Percentiles rank a stretch among this genome's conserved stretches.
Conservation (phyloP, 1,284 basidiomycete species). For the Pascua guehoae region DNA sequence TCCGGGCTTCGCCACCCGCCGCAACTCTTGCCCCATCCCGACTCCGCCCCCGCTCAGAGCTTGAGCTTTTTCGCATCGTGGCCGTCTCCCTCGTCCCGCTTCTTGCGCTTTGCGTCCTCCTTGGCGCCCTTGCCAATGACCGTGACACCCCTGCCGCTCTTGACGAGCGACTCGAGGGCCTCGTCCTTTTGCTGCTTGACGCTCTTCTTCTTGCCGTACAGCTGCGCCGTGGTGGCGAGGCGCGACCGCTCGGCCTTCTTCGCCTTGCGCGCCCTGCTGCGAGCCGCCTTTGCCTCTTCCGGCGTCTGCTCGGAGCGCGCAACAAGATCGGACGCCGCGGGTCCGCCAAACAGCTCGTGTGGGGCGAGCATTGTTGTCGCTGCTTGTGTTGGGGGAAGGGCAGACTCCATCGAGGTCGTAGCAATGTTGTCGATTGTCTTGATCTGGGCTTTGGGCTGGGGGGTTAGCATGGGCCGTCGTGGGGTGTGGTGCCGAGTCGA, state of each 20-base stretch:
- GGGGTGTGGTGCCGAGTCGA: too few species aligned
- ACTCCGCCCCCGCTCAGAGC: slow-evolving; percentile 16
- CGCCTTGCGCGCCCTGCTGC: slow-evolving; percentile 69
- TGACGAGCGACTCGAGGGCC: slow-evolving; percentile 72
- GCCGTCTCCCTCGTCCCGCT: slow-evolving; percentile 23
- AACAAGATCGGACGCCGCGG: slow-evolving; percentile 57
- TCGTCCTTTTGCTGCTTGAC: slow-evolving; percentile 76
- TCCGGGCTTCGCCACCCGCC: too few species aligned
- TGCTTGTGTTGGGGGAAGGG: slow-evolving; percentile 76
- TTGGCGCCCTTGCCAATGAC: slow-evolving; percentile 69
- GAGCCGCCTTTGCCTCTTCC: slow-evolving; percentile 69
- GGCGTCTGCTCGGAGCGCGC: slow-evolving; percentile 79
- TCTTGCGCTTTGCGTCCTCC: slow-evolving; percentile 44
- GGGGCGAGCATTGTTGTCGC: slow-evolving; percentile 82
- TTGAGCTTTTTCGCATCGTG: slow-evolving; percentile 42
- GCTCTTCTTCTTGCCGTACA: slow-evolving; percentile 56
- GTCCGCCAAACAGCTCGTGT: slow-evolving; percentile 75
- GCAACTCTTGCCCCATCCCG: background rate
- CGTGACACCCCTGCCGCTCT: slow-evolving; percentile 74
- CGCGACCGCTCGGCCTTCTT: slow-evolving; percentile 67
- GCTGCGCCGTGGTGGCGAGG: slow-evolving; percentile 66
- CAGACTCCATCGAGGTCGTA: slow-evolving; percentile 81
- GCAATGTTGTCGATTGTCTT: slow-evolving; percentile 80
- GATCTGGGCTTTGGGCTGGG: slow-evolving; percentile 82
- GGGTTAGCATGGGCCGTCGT: too few species aligned